phyloP scores from a whole-genome alignment of 768 basidiomycete species.

The Phlegmacium glaucopus region DNA sequence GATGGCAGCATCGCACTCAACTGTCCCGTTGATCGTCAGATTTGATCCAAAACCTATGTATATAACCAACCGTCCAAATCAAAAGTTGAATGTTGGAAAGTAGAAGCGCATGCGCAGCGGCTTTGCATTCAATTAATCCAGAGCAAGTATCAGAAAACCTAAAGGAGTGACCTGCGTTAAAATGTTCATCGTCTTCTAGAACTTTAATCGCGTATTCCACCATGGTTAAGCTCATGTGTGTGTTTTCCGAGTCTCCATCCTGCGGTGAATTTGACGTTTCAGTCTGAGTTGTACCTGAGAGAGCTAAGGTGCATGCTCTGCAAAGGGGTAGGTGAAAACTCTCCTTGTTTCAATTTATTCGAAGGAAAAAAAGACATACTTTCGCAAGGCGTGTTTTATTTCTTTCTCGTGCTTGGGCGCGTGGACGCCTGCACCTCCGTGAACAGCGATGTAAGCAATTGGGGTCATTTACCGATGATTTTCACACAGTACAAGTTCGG shows the following conservation, averaged over 20 bases:
- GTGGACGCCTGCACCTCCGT: slow-evolving; percentile 79
- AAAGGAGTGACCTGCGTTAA: slow-evolving; percentile 54
- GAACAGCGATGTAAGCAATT: slow-evolving; percentile 53
- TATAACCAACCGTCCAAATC: background rate
- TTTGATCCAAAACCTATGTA: slow-evolving; percentile 73
- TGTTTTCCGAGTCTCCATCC: background rate
- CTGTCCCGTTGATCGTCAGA: slow-evolving; percentile 65
- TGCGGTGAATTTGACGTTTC: too few relatives aligned
- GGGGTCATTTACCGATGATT: slow-evolving; percentile 17
- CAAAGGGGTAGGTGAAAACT: background rate
- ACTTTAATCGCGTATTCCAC: slow-evolving; percentile 51
- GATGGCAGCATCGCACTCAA: slow-evolving; percentile 81
- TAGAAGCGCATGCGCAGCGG: background rate
- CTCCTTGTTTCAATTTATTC: background rate
- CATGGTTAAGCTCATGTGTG: slow-evolving; percentile 24
- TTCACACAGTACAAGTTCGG: too few relatives aligned
- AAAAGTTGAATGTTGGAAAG: too few relatives aligned
- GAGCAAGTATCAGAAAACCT: background rate
- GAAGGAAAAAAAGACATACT: slow-evolving; percentile 33
- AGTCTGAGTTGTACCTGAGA: slow-evolving; percentile 1
- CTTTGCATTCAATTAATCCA: background rate
- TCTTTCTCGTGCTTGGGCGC: slow-evolving; percentile 40
- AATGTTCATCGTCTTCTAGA: slow-evolving; percentile 62
- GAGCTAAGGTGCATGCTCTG: slow-evolving; percentile 53
- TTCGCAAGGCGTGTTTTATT: slow-evolving; percentile 53